These are phyloP conservation scores for Diplogelasinospora grovesii DNA, from an alignment of 495 filamentous ascomycete genomes.

Conservation along the genomic window DNA sequence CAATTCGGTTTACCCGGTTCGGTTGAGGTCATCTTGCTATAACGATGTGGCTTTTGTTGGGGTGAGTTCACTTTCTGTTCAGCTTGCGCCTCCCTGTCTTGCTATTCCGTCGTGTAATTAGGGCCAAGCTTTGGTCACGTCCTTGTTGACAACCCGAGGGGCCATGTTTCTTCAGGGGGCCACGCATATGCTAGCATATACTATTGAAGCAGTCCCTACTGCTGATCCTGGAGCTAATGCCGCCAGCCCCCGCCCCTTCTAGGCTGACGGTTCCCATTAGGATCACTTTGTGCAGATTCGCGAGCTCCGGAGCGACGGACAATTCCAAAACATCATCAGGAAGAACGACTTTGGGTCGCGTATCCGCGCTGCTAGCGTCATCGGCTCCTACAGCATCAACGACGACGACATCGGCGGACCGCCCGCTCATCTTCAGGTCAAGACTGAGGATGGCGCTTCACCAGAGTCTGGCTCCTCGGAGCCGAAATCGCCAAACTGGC, in stretches of 20 bases:
- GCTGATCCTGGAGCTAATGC: no score
- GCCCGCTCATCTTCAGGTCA: constrained; percentile 12
- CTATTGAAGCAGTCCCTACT: no score
- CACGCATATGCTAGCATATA: no score
- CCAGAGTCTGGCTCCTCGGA: constrained; percentile 12
- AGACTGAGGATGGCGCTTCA: constrained; percentile 25
- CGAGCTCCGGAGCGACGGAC: constrained; percentile 53
- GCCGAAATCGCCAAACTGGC: background rate
- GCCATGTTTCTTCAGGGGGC: no score
- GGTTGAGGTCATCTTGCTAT: constrained; percentile 57
- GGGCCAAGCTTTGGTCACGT: no score
- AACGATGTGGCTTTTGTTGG: constrained; percentile 92
- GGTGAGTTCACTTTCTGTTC: constrained; percentile 42
- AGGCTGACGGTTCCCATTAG: constrained; percentile 32
- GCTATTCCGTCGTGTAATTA: background rate
- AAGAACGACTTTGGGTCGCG: constrained; percentile 70
- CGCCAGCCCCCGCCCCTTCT: background rate
- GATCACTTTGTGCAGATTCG: constrained; percentile 65
- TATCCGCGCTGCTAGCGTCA: constrained; percentile 58
- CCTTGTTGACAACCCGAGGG: background rate
- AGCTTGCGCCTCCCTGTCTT: constrained; percentile 4
- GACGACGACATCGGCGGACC: constrained; percentile 14
- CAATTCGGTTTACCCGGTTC: constrained; percentile 73
- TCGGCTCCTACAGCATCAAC: constrained; percentile 37
- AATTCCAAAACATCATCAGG: constrained; percentile 60